phyloP scores from a whole-genome alignment of 768 basidiomycete genomes.

The Lactarius sanguifluus region DNA sequence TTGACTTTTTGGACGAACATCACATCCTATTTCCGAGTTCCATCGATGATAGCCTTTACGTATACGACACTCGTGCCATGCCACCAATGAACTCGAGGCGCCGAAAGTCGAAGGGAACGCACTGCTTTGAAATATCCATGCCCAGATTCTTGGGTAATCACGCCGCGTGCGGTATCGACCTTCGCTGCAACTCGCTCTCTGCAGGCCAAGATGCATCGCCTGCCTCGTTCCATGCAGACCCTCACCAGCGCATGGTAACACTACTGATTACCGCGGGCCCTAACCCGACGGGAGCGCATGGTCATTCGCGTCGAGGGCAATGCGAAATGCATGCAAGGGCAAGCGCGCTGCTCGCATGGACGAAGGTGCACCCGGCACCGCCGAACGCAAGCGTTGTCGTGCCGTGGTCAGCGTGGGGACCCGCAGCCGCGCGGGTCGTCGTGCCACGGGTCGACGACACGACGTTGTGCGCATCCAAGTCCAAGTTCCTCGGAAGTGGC shows the following conservation, averaged over 20 bases:
- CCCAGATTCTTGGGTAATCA: neutral
- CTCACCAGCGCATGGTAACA: constrained; percentile 3
- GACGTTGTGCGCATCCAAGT: neutral
- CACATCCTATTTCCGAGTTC: constrained; percentile 20
- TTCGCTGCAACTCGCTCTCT: constrained; percentile 5
- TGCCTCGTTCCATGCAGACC: neutral
- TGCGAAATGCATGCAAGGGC: constrained; percentile 11
- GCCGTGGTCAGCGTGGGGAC: constrained; percentile 12
- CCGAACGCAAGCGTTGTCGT: constrained; percentile 12
- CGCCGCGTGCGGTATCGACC: neutral
- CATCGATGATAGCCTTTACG: constrained; percentile 13
- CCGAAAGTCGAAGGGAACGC: constrained; percentile 14
- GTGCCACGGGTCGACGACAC: neutral
- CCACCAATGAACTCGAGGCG: constrained; percentile 6
- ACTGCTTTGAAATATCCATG: constrained; percentile 16
- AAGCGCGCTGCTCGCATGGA: constrained; percentile 13
- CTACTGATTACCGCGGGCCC: neutral
- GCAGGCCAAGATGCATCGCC: constrained; percentile 2
- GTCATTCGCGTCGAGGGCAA: neutral
- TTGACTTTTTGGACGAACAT: constrained; percentile 15
- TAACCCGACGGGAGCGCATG: neutral
- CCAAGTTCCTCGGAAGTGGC: constrained; percentile 11
- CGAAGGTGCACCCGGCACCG: constrained; percentile 11
- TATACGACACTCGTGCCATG: constrained; percentile 16
- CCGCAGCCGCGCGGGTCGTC: constrained; percentile 6